Percentiles rank a stretch among this genome's conserved stretches.
These are phyloP conservation scores for Penicillium manginii DNA, from an alignment of 495 filamentous ascomycete species.

Conservation along the genomic window DNA sequence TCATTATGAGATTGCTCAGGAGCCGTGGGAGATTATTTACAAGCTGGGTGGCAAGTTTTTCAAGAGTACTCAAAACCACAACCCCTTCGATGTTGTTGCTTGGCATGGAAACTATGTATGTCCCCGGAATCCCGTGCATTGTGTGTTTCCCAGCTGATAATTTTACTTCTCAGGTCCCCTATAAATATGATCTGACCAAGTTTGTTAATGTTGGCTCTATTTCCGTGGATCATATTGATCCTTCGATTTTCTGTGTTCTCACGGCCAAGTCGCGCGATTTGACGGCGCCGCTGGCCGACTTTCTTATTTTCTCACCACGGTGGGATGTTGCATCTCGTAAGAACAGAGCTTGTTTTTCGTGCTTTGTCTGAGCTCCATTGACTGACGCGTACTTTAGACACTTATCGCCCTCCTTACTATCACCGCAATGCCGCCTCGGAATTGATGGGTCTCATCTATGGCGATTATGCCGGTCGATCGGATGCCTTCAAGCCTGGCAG, in stretches of 20 bases:
- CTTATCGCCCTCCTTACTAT: constrained; percentile 54
- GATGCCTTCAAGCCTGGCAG: constrained; percentile 62
- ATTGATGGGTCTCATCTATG: constrained; percentile 57
- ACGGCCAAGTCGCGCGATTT: constrained; percentile 50
- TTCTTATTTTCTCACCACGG: constrained; percentile 53
- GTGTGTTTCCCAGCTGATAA: constrained; percentile 8
- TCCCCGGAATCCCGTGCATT: background rate
- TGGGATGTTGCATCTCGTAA: constrained; percentile 54
- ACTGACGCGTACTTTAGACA: constrained; percentile 32
- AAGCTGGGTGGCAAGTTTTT: constrained; percentile 57
- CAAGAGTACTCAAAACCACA: constrained; percentile 51
- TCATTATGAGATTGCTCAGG: constrained; percentile 43
- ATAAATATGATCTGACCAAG: constrained; percentile 56
- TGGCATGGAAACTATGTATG: constrained; percentile 57
- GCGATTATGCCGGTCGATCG: constrained; percentile 56
- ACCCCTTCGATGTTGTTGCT: constrained; percentile 56
- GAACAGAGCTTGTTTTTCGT: constrained; percentile 14
- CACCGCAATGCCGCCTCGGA: constrained; percentile 55
- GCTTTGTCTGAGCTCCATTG: background rate
- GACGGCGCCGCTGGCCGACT: constrained; percentile 49
- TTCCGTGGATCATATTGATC: constrained; percentile 56
- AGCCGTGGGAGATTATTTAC: constrained; percentile 52
- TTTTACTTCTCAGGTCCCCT: constrained; percentile 35
- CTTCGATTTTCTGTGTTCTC: constrained; percentile 55
- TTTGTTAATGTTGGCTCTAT: constrained; percentile 56